Base-by-base conservation (phyloP, 371 early-diverging fungal species). In the Rhizopus stolonifer region DNA sequence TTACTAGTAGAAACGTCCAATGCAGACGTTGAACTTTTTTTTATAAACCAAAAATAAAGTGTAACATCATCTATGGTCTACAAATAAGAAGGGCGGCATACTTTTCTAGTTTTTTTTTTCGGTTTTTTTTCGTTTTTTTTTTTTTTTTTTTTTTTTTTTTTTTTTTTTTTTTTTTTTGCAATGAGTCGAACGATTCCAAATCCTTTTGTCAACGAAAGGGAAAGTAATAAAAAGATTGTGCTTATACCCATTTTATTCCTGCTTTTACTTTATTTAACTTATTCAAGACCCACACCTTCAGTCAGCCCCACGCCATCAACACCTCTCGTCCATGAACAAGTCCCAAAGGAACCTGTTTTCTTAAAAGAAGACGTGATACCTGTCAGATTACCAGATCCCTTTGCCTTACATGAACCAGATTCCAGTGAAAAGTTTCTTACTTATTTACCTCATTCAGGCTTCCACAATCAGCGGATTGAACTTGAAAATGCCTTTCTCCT, bases 371-470 rank as follows among this genome's bases (percentile, higher is more conserved):
- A n/a, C 48, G 1, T 34, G 13, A 64, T 64, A 22, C 55, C 59
- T 11, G 64, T 64, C 3, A 21, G 22, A 15, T 55, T 58, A 33
- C 65, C 65, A 19, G 31, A 44, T 15, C 60, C 65, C 0, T 64
- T 56, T 53, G 49, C 49, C 23, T 13, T 53, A 14, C 50, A 55
- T 40, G 6, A 38, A 36, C 53, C 52, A 2, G 43, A 26, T 7
- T 36, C 52, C 10, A 14, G 21, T 14, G 74, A 77, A 61, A 69
- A 67, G 24, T 85, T 67, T 52, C 50, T 85, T 1, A 65, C 81
- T 0, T 85, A 80, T 57, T 54, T 85, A 19, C 85, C 85, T 14
- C 85, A 85, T 54, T 82, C 81, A 33, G 85, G 85, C 2, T 81
- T 83, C 56, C 80, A 82, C 36, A 83, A 82, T 48, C 85, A 85